Conservation (phyloP, 1,284 basidiomycete species). For the Rhodofomes roseus region DNA sequence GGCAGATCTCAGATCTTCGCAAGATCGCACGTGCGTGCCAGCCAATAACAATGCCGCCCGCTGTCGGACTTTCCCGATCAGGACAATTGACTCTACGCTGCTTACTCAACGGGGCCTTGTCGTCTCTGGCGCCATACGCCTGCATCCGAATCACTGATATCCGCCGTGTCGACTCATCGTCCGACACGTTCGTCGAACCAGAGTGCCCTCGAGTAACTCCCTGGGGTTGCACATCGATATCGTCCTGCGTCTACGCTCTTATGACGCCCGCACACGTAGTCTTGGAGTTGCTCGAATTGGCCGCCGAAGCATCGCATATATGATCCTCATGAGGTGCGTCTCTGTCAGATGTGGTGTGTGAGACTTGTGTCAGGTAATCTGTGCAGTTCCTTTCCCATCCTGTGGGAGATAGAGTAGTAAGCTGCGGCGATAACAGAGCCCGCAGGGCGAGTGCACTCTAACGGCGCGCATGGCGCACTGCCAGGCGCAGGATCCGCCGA, state of each 20-base stretch:
- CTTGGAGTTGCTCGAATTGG: neutral
- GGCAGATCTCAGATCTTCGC: constrained; percentile 13
- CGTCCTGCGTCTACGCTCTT: neutral
- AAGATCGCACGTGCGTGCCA: constrained; percentile 20
- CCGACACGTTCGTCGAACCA: neutral
- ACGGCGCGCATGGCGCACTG: constrained; percentile 1
- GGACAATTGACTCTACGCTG: neutral
- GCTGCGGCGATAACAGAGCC: constrained; percentile 9
- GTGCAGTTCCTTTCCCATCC: neutral
- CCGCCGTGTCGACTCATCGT: neutral
- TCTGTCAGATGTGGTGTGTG: neutral
- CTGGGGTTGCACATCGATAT: neutral
- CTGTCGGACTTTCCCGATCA: constrained; percentile 8
- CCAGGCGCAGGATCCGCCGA: neutral
- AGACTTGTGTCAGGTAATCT: neutral
- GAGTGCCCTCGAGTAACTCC: neutral
- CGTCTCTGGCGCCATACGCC: neutral
- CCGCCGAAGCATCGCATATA: neutral
- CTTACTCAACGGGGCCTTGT: neutral
- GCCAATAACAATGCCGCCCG: neutral
- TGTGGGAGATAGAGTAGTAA: constrained; percentile 6
- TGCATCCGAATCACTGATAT: no score
- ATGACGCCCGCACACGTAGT: neutral
- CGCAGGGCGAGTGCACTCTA: constrained; percentile 1
- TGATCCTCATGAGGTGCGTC: neutral